Evolutionary conservation across 345 rosid genomes (phyloP), one percentile per base, ranked within the genome.

Genomic region (Corchorus olitorius): DNA sequence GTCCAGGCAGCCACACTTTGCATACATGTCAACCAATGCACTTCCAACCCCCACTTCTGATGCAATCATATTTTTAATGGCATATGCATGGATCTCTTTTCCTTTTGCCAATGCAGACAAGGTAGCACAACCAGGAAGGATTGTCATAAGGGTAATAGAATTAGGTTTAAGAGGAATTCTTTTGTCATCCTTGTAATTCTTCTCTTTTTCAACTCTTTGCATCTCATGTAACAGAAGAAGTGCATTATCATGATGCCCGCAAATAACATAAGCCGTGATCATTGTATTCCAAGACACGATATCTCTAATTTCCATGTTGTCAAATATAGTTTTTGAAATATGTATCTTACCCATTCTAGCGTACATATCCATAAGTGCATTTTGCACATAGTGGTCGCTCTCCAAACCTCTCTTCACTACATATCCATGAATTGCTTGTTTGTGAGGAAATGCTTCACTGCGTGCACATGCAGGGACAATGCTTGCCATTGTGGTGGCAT

Each of bases 21-120:
- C 97, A 71, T 93, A 95, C 97, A 93, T 90, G 81, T 93, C 97
- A 65, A 93, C 93, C 64, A 92, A 78, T 75, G 98, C 97, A 79
- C 98, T 95, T 71, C 98, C 99, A 20, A 95, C 94, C 10, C 92
- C 91, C 70, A 95, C 90, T 78, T 91, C 92, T 70, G 88, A 79
- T 53, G 84, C 92, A 70, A 95, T 83, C 67, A 73, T 68, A 83
- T 87, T 84, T 87, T 92, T 87, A 80, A 89, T 82, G 53, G 99
- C 96, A 45, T 90, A 95, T 74, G 92, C 90, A 82, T 95, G 99
- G 56, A 95, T 88, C 82, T 95, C 96, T 79, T 88, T 90, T 61
- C 99, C 98, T 80, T 92, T 95, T 17, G 89, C 82, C 80, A 93
- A 73, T 76, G 96, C 94, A 73, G 90, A 84, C 73, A 93, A 82